Conservation (phyloP, 768 basidiomycete genomes). For the Dioszegia hungarica region DNA sequence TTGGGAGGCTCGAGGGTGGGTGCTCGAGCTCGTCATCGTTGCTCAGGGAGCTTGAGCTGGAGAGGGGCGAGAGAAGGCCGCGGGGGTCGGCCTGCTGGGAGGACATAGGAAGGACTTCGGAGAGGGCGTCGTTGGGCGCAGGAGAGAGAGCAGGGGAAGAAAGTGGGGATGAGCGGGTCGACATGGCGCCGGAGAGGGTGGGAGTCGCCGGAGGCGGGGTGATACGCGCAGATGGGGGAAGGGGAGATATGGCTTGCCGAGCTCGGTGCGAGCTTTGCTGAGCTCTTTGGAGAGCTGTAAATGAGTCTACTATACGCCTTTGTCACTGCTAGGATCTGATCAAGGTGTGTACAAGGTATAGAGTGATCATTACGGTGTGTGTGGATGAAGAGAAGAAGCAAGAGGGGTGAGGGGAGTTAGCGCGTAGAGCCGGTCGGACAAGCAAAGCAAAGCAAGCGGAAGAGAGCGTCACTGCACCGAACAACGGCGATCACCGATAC, state of each 20-base stretch:
- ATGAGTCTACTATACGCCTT: too few species aligned
- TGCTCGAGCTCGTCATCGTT: neutral
- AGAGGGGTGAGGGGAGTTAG: too few species aligned
- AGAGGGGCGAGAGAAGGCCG: neutral
- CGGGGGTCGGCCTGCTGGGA: neutral
- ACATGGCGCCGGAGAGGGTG: neutral
- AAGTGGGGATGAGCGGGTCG: conserved; percentile 2
- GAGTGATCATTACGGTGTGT: too few species aligned
- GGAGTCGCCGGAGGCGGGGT: neutral
- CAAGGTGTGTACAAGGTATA: neutral
- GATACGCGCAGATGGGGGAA: neutral
- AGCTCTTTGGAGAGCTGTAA: neutral
- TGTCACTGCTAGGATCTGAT: too few species aligned
- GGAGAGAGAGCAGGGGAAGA: neutral
- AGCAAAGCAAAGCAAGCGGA: too few species aligned
- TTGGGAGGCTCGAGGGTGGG: conserved; percentile 5
- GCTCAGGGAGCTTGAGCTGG: neutral
- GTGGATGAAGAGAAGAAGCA: too few species aligned
- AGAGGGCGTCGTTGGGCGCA: neutral
- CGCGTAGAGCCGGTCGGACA: too few species aligned
- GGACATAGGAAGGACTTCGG: neutral
- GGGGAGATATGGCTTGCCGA: too few species aligned
- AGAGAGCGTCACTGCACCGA: too few species aligned
- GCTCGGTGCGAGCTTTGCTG: too few species aligned
- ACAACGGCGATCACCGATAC: too few species aligned